These are phyloP conservation scores for Podospora sp. DNA, from an alignment of 495 filamentous ascomycete genomes.

Conservation along the genomic window DNA sequence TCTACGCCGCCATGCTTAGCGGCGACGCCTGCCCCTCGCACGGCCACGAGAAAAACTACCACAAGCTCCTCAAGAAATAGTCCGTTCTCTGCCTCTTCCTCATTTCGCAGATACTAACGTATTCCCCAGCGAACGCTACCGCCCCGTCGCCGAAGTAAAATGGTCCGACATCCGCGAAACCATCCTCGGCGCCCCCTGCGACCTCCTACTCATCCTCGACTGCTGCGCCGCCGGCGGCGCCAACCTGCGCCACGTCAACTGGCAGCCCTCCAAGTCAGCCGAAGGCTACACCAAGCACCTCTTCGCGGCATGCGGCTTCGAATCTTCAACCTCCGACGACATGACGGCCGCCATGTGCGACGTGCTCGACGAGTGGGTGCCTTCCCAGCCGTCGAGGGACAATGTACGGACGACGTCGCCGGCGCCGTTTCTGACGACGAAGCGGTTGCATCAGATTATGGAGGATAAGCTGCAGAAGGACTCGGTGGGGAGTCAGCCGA, in stretches of 20 bases:
- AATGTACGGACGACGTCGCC: background rate
- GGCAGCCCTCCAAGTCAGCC: constrained; percentile 24
- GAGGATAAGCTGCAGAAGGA: constrained; percentile 36
- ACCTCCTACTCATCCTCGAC: constrained; percentile 40
- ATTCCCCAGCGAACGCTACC: constrained; percentile 35
- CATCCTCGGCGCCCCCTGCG: constrained; percentile 32
- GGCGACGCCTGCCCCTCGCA: constrained; percentile 23
- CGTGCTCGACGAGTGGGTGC: constrained; percentile 30
- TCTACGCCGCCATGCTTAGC: constrained; percentile 33
- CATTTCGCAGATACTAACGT: background rate
- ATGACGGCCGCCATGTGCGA: constrained; percentile 41
- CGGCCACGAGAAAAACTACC: constrained; percentile 17
- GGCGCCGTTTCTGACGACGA: constrained; percentile 30
- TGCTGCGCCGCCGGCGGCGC: constrained; percentile 42
- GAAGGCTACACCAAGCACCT: constrained; percentile 40
- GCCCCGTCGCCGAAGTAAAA: constrained; percentile 32
- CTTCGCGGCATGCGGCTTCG: constrained; percentile 41
- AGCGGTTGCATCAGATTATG: constrained; percentile 39
- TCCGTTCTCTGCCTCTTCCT: constrained; percentile 19
- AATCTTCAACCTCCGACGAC: constrained; percentile 39
- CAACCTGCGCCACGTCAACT: constrained; percentile 30
- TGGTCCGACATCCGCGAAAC: constrained; percentile 33
- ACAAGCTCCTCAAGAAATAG: constrained; percentile 38
- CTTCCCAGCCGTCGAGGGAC: background rate
- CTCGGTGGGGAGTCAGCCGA: constrained; percentile 34